Evolutionary conservation across 805 yeast species (phyloP).

Genomic region (Metschnikowia aberdeeniae): DNA sequence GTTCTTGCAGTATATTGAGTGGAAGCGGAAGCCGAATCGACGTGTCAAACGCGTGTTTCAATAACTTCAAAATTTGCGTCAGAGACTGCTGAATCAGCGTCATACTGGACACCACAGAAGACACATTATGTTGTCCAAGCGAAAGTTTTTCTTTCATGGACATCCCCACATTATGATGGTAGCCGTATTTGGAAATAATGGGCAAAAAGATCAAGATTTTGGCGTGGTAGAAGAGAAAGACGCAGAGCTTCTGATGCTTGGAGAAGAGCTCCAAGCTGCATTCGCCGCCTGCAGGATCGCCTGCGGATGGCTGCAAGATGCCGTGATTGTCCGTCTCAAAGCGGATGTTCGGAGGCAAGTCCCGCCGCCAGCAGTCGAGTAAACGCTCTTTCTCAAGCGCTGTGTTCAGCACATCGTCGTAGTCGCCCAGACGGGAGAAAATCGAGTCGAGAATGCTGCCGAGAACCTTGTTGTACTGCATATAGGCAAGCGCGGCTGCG

Average conservation of each 20-base stretch:
- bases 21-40: conserved; percentile 59
- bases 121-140: conserved; percentile 32
- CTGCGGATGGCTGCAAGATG: conserved; percentile 29
- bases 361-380: conserved; percentile 75
- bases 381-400: conserved; percentile 51
- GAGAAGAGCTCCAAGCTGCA: conserved; percentile 26
- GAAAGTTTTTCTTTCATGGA: conserved; percentile 33
- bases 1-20: conserved; percentile 56
- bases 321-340: conserved; percentile 66
- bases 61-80: conserved; percentile 52
- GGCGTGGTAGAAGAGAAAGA: conserved; percentile 43
- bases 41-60: conserved; percentile 37
- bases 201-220: conserved; percentile 41
- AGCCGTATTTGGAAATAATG: conserved; percentile 38
- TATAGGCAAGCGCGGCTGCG: conserved; percentile 56
- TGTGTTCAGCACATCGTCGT: conserved; percentile 22
- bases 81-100: conserved; percentile 68
- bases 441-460: conserved; percentile 71
- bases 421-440: conserved; percentile 51
- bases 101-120: conserved; percentile 47
- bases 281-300: conserved; percentile 17
- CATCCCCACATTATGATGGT: conserved; percentile 39
- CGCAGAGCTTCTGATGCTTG: conserved; percentile 50
- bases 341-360: conserved; percentile 55
- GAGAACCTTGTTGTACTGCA: conserved; percentile 67